Conservation (phyloP, 129 eudicot species). For the Artemisia argyi region DNA sequence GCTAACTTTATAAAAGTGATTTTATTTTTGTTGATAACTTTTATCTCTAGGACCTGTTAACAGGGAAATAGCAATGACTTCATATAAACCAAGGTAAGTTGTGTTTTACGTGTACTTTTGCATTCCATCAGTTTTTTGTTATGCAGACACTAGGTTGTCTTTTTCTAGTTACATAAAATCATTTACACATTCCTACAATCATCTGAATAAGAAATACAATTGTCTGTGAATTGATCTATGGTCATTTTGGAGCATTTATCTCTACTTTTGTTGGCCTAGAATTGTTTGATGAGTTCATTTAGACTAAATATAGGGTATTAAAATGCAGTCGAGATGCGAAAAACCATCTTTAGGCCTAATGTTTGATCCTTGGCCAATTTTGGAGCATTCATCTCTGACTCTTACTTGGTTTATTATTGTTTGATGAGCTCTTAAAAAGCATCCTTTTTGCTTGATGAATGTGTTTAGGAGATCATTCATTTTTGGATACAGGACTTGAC, state of each 20-base stretch:
- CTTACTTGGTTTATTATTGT: no score
- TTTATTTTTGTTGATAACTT: no score
- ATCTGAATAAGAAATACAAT: neutral
- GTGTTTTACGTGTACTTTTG: conserved; percentile 9
- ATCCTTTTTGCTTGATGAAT: no score
- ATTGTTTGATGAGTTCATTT: neutral
- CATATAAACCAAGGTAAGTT: conserved; percentile 58
- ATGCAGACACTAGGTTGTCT: neutral
- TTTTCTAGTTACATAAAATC: neutral
- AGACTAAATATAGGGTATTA: neutral
- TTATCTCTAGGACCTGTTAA: no score
- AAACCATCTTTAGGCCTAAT: neutral
- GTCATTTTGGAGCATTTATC: no score
- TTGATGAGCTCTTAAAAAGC: no score
- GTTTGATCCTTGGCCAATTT: no score
- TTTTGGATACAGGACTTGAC: no score
- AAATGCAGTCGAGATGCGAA: neutral
- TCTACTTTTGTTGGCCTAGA: no score
- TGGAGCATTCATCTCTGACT: no score
- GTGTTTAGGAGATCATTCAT: no score
- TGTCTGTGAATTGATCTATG: conserved; percentile 17
- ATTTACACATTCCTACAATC: neutral
- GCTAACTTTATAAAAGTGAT: no score
- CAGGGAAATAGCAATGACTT: conserved; percentile 47
- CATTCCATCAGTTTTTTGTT: neutral